Conservation (phyloP, 179 eudicot genomes). For the Corrigiola litoralis region DNA sequence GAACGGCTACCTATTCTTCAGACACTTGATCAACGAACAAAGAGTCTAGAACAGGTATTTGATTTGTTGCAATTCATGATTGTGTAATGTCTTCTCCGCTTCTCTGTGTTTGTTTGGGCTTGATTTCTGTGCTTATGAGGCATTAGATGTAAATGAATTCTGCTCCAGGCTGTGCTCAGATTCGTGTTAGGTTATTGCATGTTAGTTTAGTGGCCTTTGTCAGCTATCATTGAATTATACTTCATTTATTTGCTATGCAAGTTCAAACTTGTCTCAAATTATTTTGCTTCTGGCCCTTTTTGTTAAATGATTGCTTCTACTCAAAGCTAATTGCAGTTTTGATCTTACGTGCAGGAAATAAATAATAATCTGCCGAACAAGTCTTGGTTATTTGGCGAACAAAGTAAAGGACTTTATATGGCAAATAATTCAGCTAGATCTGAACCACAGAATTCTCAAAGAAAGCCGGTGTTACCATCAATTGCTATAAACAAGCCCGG, state of each 20-base stretch:
- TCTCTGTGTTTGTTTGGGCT: too few species aligned
- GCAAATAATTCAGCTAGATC: conserved; percentile 20
- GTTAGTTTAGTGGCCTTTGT: not conserved
- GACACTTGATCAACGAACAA: conserved; percentile 20
- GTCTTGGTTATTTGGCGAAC: conserved; percentile 20
- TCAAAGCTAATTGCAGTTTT: not conserved
- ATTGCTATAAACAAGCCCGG: conserved; percentile 46
- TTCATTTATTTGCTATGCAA: not conserved
- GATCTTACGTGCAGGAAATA: conserved; percentile 29
- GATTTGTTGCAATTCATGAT: too few species aligned
- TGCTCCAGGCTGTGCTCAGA: not conserved
- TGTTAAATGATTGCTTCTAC: not conserved
- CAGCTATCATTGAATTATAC: not conserved
- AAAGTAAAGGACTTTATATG: conserved; percentile 24
- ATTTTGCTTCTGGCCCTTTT: not conserved
- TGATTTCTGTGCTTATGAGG: too few species aligned
- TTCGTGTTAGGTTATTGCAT: not conserved
- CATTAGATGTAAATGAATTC: too few species aligned
- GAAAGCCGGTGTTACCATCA: conserved; percentile 43
- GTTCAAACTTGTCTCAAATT: not conserved
- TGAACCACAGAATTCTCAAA: conserved; percentile 27
- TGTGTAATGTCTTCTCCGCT: too few species aligned
- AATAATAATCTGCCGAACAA: conserved; percentile 15
- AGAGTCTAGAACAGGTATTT: conserved; percentile 42
- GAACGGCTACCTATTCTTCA: conserved; percentile 17